Percentiles rank a stretch among this genome's conserved stretches.
Conservation (phyloP, 2,329 filamentous ascomycete genomes). For the Dactylonectria estremocensis region DNA sequence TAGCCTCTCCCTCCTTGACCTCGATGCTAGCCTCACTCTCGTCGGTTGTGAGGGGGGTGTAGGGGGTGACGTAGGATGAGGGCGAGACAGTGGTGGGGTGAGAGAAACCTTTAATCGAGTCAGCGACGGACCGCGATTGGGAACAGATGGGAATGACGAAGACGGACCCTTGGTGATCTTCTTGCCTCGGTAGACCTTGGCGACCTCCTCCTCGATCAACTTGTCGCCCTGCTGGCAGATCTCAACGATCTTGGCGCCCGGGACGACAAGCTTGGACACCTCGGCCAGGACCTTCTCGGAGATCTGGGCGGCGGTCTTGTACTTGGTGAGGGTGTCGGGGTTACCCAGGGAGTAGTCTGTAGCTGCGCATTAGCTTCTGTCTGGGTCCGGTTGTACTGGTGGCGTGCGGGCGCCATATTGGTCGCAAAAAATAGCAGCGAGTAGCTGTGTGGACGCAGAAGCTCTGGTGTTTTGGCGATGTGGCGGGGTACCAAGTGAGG, state of each 20-base stretch:
- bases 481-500: slow-evolving; percentile 42
- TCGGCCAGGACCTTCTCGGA: slow-evolving; percentile 95
- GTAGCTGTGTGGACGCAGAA: slow-evolving; percentile 2
- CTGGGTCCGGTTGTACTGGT: neutral
- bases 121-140: slow-evolving; percentile 29
- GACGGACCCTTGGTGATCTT: slow-evolving; percentile 89
- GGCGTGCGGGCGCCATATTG: slow-evolving; percentile 20
- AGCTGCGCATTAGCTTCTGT: slow-evolving; percentile 7
- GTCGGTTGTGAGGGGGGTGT: slow-evolving; percentile 92
- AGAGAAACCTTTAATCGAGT: slow-evolving; percentile 76
- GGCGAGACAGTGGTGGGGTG: slow-evolving; percentile 97
- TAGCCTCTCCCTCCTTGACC: slow-evolving; percentile 86
- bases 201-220: slow-evolving; percentile 91
- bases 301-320: slow-evolving; percentile 96
- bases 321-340: slow-evolving; percentile 97
- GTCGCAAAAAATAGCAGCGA: neutral
- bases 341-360: slow-evolving; percentile 91
- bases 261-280: slow-evolving; percentile 81
- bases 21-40: slow-evolving; percentile 84
- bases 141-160: slow-evolving; percentile 13
- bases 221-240: slow-evolving; percentile 97
- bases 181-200: slow-evolving; percentile 98
- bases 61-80: slow-evolving; percentile 94
- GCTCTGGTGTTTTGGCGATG: slow-evolving; percentile 37
- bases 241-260: slow-evolving; percentile 92